Percentiles rank a stretch among this genome's conserved stretches.
Evolutionary conservation across 2,329 filamentous ascomycete species (phyloP).

Genomic region (Hypoxylon sp.): DNA sequence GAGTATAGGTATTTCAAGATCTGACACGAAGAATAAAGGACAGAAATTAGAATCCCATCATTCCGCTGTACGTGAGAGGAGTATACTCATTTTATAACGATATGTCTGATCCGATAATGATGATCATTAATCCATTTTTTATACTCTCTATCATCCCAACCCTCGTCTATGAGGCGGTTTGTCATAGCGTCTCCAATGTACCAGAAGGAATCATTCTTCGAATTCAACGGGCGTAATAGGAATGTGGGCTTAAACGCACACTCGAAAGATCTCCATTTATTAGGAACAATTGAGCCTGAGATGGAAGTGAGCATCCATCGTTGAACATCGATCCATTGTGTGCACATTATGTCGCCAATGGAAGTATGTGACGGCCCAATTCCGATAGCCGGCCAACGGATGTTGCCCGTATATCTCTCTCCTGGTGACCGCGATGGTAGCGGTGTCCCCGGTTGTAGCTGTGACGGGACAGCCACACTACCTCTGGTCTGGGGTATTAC

Average conservation of each 20-base stretch:
- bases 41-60: no score
- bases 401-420: background rate
- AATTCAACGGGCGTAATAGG: background rate
- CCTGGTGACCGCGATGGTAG: background rate
- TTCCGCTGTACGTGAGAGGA: background rate
- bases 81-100: background rate
- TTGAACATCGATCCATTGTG: background rate
- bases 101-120: background rate
- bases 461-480: background rate
- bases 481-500: background rate
- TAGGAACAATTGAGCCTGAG: background rate
- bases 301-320: background rate
- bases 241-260: background rate
- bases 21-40: no score
- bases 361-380: slow-evolving; percentile 6
- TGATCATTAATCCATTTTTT: background rate
- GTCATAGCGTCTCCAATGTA: background rate
- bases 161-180: background rate
- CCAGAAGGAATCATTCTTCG: background rate
- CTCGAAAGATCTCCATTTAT: slow-evolving; percentile 2
- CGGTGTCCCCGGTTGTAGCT: background rate
- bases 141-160: background rate
- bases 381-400: background rate
- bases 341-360: background rate
- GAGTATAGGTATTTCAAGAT: no score